phyloP scores from a whole-genome alignment of 257 asterid species.

The Ilex asprella region DNA sequence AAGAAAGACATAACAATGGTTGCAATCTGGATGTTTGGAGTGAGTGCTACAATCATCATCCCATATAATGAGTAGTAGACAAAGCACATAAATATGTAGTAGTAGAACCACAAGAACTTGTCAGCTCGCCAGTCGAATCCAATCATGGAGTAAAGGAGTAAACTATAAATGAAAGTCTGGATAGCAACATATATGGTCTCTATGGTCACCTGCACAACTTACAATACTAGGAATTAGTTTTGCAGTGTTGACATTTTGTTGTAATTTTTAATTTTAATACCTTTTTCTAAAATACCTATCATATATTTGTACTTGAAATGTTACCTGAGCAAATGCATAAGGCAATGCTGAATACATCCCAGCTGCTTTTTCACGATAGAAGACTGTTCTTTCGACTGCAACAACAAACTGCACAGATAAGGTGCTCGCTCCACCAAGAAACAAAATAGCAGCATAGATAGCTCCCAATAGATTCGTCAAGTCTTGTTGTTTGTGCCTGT shows the following conservation, averaged over 20 bases:
- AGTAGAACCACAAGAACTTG: background rate
- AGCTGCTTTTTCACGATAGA: background rate
- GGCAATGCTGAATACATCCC: conserved; percentile 1
- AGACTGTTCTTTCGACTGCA: background rate
- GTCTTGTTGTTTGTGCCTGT: conserved; percentile 1
- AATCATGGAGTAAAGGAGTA: background rate
- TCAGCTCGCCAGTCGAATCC: background rate
- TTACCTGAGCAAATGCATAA: background rate
- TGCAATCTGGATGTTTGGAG: background rate
- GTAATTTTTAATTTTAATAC: conserved; percentile 1
- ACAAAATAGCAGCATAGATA: background rate
- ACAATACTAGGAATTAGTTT: background rate
- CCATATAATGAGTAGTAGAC: background rate
- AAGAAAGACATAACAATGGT: background rate
- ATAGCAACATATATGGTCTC: background rate
- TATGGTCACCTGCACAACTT: background rate
- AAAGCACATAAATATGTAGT: background rate
- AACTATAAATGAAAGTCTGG: background rate
- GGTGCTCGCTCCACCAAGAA: background rate
- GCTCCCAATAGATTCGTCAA: background rate
- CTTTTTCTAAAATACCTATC: background rate
- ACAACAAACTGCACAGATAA: background rate
- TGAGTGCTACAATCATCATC: background rate
- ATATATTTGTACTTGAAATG: too few relatives aligned
- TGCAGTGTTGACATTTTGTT: conserved; percentile 15